phyloP scores from a whole-genome alignment of 164 flowering plant genomes.

The Houttuynia cordata region DNA sequence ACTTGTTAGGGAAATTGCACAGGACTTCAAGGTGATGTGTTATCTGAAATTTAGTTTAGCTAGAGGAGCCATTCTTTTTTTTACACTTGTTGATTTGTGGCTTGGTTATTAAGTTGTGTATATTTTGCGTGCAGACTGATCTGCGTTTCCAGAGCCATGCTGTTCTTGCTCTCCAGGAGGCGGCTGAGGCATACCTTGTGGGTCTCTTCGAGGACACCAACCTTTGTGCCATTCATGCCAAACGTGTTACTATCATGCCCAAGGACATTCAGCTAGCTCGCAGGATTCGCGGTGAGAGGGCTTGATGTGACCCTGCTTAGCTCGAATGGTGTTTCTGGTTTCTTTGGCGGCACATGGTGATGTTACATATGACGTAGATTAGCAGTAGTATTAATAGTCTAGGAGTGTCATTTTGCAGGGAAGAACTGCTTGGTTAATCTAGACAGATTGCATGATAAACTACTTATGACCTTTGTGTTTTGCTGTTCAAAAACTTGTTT shows the following conservation, averaged over 20 bases:
- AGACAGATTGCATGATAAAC: no score
- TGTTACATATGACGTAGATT: not conserved
- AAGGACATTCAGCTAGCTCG: conserved; percentile 13
- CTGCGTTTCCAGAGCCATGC: conserved; percentile 24
- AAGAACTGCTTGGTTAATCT: no score
- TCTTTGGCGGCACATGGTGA: no score
- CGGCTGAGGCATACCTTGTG: conserved; percentile 19
- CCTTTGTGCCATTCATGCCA: conserved; percentile 10
- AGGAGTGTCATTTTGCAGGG: no score
- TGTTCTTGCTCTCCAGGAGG: conserved; percentile 20
- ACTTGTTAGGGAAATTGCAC: conserved; percentile 22
- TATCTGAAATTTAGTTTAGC: no score
- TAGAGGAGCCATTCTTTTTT: not conserved
- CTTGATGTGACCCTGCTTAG: conserved; percentile 1
- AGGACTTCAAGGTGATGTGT: conserved; percentile 15
- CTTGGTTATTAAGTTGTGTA: not conserved
- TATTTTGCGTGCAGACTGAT: conserved; percentile 9
- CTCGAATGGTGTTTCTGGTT: no score
- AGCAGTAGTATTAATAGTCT: not conserved
- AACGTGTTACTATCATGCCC: conserved; percentile 13
- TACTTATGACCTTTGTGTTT: no score
- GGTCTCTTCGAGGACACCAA: conserved; percentile 22
- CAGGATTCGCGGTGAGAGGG: conserved; percentile 30
- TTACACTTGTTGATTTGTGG: no score
- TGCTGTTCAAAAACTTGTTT: no score